A percentile compares a stretch with the other conserved stretches of the same genome.
Evolutionary conservation across 495 filamentous ascomycete species (phyloP).

Genomic region (Halenospora varia): DNA sequence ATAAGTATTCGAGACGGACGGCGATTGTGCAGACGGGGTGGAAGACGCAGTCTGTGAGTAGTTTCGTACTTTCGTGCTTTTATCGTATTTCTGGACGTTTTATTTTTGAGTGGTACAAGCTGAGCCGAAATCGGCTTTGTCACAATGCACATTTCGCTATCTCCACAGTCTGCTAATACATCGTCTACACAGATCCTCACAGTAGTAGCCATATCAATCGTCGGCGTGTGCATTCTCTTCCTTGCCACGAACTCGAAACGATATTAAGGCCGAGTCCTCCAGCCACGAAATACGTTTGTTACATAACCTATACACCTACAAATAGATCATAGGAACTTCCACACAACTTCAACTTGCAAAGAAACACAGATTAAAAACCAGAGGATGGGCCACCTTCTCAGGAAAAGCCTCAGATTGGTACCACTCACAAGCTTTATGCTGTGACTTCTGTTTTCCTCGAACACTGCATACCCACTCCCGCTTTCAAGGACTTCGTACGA

Average conservation of each 20-base stretch:
- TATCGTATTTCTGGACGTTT: background rate
- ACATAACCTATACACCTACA: no score
- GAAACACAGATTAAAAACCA: no score
- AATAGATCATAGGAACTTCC: no score
- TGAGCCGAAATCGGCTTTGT: background rate
- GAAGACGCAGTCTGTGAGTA: slow-evolving; percentile 78
- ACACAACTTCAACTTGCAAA: no score
- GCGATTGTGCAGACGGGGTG: slow-evolving; percentile 91
- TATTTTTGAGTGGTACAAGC: background rate
- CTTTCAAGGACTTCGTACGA: no score
- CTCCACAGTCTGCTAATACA: background rate
- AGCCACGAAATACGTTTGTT: no score
- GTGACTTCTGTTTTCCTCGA: no score
- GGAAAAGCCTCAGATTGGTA: no score
- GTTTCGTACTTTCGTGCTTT: slow-evolving; percentile 2
- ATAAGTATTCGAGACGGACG: slow-evolving; percentile 67
- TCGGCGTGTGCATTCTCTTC: slow-evolving; percentile 66
- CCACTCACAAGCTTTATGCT: no score
- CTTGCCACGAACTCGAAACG: slow-evolving; percentile 30
- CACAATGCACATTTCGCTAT: background rate
- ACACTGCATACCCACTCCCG: no score
- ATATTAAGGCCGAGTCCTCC: slow-evolving; percentile 3
- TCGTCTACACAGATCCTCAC: slow-evolving; percentile 55
- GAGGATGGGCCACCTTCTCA: no score
- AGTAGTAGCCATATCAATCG: slow-evolving; percentile 71